Base-by-base conservation (phyloP, 495 filamentous ascomycete species). In the Lentithecium fluviatile region DNA sequence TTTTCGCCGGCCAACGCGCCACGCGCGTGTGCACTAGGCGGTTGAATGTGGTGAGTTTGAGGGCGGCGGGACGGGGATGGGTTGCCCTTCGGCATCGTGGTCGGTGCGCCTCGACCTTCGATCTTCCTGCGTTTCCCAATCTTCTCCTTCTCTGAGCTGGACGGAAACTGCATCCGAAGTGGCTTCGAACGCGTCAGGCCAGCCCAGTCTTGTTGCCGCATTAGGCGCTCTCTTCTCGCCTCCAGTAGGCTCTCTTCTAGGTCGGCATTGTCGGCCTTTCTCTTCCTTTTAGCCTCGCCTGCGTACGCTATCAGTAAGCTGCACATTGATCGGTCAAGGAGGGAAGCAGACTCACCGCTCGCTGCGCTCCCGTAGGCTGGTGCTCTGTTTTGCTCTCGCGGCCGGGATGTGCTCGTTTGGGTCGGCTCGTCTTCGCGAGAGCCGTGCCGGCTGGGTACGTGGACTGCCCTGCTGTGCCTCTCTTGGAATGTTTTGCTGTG, bases 111-210 rank as follows among this genome's bases (percentile, higher is more conserved):
- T 24, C n/a, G 26, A 8, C 50, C 48, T 32, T 17, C 21, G 25
- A 72, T 51, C 59, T 64, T 74, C 47, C 72, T 64, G 5, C 73
- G 65, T 58, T 75, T 75, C 13, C 72, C 70, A 43, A 74, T 68
- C 17, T 53, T 56, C 20, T 64, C 55, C 50, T 67, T 69, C 24
- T 71, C 69, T 12, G 25, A 45, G 23, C 46, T 37, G 26, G 65
- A 63, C 21, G 43, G 19, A 45, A 66, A 70, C 4, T 60, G 34
- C 60, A 72, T 62, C 17, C 66, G 62, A 11, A 71, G 20, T 20
- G 69, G 72, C 6, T 62, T 59, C 1, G 59, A 62, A 21, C 62
- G 40, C 32, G 50, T 56, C 12, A 75, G 55, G 0, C 68, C 67
- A 11, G 65, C 61, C 73, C 73, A 75, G 50, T 75, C 73, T 17